A percentile compares a stretch with the other conserved stretches of the same genome.
These are phyloP conservation scores for Chamaecyparis obtusa DNA, from an alignment of 75 land plant genomes.

Conservation along the genomic window DNA sequence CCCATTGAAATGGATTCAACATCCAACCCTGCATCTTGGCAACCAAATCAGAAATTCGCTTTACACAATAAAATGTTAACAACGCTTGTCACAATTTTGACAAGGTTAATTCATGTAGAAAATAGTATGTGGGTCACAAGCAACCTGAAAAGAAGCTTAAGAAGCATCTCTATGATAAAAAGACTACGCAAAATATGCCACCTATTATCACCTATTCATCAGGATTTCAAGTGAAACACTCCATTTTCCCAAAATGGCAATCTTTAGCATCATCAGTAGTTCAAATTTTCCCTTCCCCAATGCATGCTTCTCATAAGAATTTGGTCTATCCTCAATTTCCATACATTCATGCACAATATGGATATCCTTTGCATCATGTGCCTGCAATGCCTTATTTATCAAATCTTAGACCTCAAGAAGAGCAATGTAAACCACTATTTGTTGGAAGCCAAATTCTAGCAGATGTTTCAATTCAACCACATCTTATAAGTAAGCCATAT, in stretches of 20 bases:
- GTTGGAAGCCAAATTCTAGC: conserved; percentile 16
- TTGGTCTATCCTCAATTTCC: conserved; percentile 15
- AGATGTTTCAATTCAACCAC: conserved; percentile 28
- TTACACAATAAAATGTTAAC: no score
- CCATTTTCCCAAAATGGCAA: neutral
- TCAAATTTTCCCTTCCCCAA: conserved; percentile 6
- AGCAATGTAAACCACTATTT: conserved; percentile 27
- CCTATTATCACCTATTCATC: neutral
- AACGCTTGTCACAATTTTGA: no score
- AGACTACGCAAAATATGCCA: neutral
- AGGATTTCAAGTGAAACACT: conserved; percentile 4
- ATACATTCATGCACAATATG: conserved; percentile 23
- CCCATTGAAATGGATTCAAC: no score
- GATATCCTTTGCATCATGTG: conserved; percentile 26
- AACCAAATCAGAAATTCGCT: no score
- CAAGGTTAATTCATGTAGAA: neutral
- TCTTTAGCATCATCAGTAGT: conserved; percentile 1
- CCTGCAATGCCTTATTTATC: conserved; percentile 24
- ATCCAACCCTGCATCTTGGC: no score
- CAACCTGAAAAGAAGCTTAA: conserved; percentile 10
- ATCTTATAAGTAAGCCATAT: conserved; percentile 9
- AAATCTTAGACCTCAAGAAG: conserved; percentile 14
- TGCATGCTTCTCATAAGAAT: conserved; percentile 4
- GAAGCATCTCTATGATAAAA: conserved; percentile 10
- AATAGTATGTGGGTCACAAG: neutral